These are phyloP conservation scores for Fragosphaeria purpurea DNA, from an alignment of 2,329 filamentous ascomycete species.

Conservation along the genomic window DNA sequence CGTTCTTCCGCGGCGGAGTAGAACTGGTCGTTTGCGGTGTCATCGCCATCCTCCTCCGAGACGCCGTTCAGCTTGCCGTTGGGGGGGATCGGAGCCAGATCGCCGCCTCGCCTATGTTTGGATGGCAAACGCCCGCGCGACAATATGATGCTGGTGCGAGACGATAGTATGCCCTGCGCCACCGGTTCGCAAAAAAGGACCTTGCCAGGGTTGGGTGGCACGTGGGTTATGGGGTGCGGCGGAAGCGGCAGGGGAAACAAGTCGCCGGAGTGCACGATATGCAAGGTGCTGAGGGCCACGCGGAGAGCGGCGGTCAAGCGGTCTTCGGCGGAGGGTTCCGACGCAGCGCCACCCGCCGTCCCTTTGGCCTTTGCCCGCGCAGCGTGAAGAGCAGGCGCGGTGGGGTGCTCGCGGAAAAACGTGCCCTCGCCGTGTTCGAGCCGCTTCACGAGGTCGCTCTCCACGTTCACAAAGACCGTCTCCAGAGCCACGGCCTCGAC, in stretches of 20 bases:
- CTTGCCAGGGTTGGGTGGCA: conserved; percentile 72
- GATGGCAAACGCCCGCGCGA: conserved; percentile 49
- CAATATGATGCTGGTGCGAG: conserved; percentile 75
- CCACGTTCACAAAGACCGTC: conserved; percentile 76
- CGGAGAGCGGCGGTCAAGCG: conserved; percentile 58
- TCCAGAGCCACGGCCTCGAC: conserved; percentile 72
- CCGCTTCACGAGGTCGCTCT: conserved; percentile 68
- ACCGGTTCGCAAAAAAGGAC: conserved; percentile 93
- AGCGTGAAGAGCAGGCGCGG: conserved; percentile 14
- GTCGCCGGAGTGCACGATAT: conserved; percentile 76
- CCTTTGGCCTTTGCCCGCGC: conserved; percentile 24
- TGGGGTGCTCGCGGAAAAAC: conserved; percentile 59
- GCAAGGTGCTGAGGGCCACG: conserved; percentile 60
- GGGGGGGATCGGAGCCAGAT: conserved; percentile 32
- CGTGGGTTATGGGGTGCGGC: conserved; percentile 78
- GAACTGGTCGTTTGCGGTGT: conserved; percentile 83
- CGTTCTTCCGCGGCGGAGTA: conserved; percentile 84
- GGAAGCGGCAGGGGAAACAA: conserved; percentile 66
- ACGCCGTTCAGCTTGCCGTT: conserved; percentile 50
- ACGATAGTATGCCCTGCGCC: conserved; percentile 69
- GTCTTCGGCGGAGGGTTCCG: conserved; percentile 34
- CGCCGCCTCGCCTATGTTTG: conserved; percentile 29
- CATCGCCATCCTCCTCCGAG: conserved; percentile 53
- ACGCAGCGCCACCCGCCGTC: conserved; percentile 15
- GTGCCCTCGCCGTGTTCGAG: conserved; percentile 75